Percentiles rank a stretch among this genome's conserved stretches.
Evolutionary conservation across 176 grass and related monocot species (phyloP).

Genomic region (Lolium perenne): DNA sequence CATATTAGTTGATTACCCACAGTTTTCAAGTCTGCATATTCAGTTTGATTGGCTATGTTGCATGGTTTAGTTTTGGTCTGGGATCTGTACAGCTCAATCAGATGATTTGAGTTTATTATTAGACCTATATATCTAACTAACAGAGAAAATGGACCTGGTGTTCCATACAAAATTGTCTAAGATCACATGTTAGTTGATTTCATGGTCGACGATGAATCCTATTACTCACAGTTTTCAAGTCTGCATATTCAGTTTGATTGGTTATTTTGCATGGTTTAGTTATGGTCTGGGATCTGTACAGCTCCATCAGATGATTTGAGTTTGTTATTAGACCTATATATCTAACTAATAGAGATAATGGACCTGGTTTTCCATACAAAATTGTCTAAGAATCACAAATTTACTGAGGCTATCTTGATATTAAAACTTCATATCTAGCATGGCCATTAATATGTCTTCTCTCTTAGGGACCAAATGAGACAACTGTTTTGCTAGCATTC

Average conservation of each 20-base stretch:
- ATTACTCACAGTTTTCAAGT: not conserved
- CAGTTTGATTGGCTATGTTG: not conserved
- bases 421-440: not conserved
- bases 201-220: not conserved
- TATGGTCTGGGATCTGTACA: not conserved
- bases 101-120: not conserved
- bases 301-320: slow-evolving; percentile 1
- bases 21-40: not conserved
- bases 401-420: not conserved
- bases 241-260: not conserved
- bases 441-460: not conserved
- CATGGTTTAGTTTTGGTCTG: not conserved
- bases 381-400: not conserved
- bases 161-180: not conserved
- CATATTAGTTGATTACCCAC: too few relatives aligned
- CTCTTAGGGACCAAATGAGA: not conserved
- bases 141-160: not conserved
- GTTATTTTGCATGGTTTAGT: not conserved
- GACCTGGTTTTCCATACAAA: not conserved
- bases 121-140: not conserved
- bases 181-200: not conserved
- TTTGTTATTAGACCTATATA: not conserved
- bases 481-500: not conserved
- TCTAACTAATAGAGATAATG: not conserved
- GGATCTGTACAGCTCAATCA: not conserved